phyloP scores from a whole-genome alignment of 2,329 filamentous ascomycete genomes.

The Arthrobotrys musiformis region DNA sequence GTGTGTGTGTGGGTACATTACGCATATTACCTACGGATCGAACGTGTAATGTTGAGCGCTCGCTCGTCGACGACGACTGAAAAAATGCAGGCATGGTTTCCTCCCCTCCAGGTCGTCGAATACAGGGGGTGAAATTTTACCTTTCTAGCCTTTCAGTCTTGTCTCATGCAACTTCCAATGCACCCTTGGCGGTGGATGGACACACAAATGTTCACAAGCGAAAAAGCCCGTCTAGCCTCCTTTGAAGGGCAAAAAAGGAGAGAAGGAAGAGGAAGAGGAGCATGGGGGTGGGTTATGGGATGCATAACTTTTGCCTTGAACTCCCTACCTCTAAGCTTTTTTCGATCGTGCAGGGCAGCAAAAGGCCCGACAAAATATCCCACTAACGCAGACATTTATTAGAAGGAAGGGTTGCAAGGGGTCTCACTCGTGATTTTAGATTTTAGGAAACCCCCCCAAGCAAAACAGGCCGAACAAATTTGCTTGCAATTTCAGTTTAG shows the following conservation, averaged over 20 bases:
- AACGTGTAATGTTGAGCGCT: slow-evolving; percentile 35
- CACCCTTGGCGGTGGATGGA: slow-evolving; percentile 46
- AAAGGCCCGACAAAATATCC: slow-evolving; percentile 29
- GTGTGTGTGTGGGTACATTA: slow-evolving; percentile 44
- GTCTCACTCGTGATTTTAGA: slow-evolving; percentile 36
- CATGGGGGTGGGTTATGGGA: slow-evolving; percentile 27
- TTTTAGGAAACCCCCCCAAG: no score
- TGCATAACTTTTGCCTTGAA: slow-evolving; percentile 49
- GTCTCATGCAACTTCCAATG: slow-evolving; percentile 53
- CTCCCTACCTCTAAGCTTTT: slow-evolving; percentile 52
- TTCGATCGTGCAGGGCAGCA: slow-evolving; percentile 47
- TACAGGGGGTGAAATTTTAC: slow-evolving; percentile 50
- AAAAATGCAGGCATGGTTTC: slow-evolving; percentile 51
- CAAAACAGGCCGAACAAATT: slow-evolving; percentile 41
- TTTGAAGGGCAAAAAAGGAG: slow-evolving; percentile 51
- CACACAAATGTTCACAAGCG: slow-evolving; percentile 44
- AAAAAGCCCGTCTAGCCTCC: slow-evolving; percentile 39
- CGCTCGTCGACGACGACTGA: slow-evolving; percentile 11
- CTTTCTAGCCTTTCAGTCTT: slow-evolving; percentile 27
- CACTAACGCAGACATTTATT: slow-evolving; percentile 53
- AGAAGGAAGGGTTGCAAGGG: slow-evolving; percentile 29
- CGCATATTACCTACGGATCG: slow-evolving; percentile 18
- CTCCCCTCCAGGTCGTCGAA: slow-evolving; percentile 28
- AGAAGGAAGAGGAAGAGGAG: slow-evolving; percentile 21
- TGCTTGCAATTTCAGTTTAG: slow-evolving; percentile 54